A percentile compares a stretch with the other conserved stretches of the same genome.
These are phyloP conservation scores for Skeletonema potamos DNA, from an alignment of 108 stramenopile species.

Conservation along the genomic window DNA sequence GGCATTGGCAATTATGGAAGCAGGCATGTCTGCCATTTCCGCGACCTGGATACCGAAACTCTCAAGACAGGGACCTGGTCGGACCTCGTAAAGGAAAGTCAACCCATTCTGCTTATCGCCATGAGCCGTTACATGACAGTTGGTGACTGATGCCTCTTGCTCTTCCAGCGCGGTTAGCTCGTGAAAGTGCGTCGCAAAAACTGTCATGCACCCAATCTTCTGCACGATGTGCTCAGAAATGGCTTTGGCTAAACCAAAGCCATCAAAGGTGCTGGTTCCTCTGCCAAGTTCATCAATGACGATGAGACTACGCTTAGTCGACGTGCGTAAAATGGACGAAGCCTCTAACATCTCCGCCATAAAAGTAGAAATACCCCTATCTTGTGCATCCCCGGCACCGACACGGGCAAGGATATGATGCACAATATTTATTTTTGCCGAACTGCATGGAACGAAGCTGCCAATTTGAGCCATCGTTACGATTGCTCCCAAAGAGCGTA, in stretches of 20 bases:
- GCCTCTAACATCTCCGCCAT: slow-evolving; percentile 99
- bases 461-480: slow-evolving; percentile 97
- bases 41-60: slow-evolving; percentile 98
- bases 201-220: slow-evolving; percentile 75
- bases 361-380: slow-evolving; percentile 96
- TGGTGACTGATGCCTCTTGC: slow-evolving; percentile 59
- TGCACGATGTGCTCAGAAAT: slow-evolving; percentile 91
- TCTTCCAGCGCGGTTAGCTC: slow-evolving; percentile 88
- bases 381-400: slow-evolving; percentile 95
- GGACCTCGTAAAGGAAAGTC: slow-evolving; percentile 87
- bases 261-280: slow-evolving; percentile 97
- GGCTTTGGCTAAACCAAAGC: slow-evolving; percentile 96
- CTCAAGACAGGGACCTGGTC: slow-evolving; percentile 90
- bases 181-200: slow-evolving; percentile 99
- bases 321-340: slow-evolving; percentile 84
- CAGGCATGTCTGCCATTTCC: slow-evolving; percentile 91
- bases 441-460: slow-evolving; percentile 81
- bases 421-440: slow-evolving; percentile 88
- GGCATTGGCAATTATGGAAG: slow-evolving; percentile 86
- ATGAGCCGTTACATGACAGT: slow-evolving; percentile 92
- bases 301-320: slow-evolving; percentile 88
- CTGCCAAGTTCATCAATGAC: slow-evolving; percentile 99
- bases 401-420: slow-evolving; percentile 93
- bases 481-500: slow-evolving; percentile 92
- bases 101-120: slow-evolving; percentile 59